Evolutionary conservation across 176 grass and related monocot genomes (phyloP).

Genomic region (Oryza glumipatula): DNA sequence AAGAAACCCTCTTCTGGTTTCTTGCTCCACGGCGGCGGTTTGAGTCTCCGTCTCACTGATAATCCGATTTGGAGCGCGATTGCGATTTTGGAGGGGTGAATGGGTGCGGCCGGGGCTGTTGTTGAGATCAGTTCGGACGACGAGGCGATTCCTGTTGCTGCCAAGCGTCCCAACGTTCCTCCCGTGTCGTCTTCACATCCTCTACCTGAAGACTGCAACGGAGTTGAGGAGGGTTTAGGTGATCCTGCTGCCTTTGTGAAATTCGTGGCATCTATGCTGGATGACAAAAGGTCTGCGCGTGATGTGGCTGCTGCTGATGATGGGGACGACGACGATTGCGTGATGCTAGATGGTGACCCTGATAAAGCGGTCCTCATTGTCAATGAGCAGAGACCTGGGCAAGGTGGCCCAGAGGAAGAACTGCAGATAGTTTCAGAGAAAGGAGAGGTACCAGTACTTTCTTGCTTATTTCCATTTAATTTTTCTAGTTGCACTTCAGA

Average conservation of each 20-base stretch:
- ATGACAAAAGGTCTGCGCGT: conserved; percentile 8
- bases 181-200: conserved; percentile 38
- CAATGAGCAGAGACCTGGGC: conserved; percentile 18
- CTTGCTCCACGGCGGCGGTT: too few relatives aligned
- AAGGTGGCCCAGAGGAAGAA: conserved; percentile 57
- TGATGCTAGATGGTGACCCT: conserved; percentile 65
- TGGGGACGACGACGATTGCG: conserved; percentile 58
- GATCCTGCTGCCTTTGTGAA: conserved; percentile 24
- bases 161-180: neutral
- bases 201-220: neutral
- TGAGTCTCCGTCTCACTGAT: neutral
- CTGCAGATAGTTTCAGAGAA: conserved; percentile 74
- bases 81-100: neutral
- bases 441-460: conserved; percentile 61
- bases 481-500: conserved; percentile 10
- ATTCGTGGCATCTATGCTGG: conserved; percentile 21
- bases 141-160: neutral
- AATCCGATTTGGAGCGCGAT: neutral
- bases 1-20: neutral
- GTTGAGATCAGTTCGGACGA: conserved; percentile 81
- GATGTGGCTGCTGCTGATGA: neutral
- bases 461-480: neutral
- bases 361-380: conserved; percentile 36
- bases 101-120: conserved; percentile 49
- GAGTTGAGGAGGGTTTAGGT: conserved; percentile 25